A percentile compares a stretch with the other conserved stretches of the same genome.
phyloP scores from a whole-genome alignment of 371 early-diverging fungal genomes.

The Batkoa obscura region DNA sequence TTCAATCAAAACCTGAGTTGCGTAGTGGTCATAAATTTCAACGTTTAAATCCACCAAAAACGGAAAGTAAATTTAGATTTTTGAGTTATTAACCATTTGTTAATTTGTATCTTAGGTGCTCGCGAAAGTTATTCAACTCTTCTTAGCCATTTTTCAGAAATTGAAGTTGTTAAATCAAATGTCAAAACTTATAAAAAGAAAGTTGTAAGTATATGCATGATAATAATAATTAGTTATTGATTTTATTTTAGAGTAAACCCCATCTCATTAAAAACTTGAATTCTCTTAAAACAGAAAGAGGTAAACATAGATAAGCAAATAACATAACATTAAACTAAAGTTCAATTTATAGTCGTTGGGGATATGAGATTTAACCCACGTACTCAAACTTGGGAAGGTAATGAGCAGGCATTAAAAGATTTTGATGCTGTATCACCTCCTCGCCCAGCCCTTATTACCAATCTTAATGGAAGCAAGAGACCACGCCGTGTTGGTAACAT shows the following conservation, averaged over 20 bases:
- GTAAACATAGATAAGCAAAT: background rate
- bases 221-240: background rate
- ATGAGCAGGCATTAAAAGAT: constrained; percentile 3
- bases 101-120: background rate
- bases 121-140: background rate
- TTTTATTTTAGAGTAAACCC: background rate
- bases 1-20: background rate
- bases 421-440: constrained; percentile 4
- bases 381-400: constrained; percentile 1
- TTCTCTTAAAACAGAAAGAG: constrained; percentile 2
- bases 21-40: background rate
- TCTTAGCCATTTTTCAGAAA: constrained; percentile 5
- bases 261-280: constrained; percentile 5
- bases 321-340: background rate
- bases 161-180: constrained; percentile 3
- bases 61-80: background rate
- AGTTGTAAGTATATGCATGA: background rate
- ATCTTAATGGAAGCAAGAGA: constrained; percentile 4
- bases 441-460: constrained; percentile 6
- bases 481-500: constrained; percentile 4
- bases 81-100: background rate
- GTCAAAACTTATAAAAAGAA: background rate
- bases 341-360: background rate
- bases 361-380: constrained; percentile 6
- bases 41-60: background rate